Evolutionary conservation across 2,329 filamentous ascomycete species (phyloP), one percentile per base, ranked within the genome.

Genomic region (Didymella exigua): DNA sequence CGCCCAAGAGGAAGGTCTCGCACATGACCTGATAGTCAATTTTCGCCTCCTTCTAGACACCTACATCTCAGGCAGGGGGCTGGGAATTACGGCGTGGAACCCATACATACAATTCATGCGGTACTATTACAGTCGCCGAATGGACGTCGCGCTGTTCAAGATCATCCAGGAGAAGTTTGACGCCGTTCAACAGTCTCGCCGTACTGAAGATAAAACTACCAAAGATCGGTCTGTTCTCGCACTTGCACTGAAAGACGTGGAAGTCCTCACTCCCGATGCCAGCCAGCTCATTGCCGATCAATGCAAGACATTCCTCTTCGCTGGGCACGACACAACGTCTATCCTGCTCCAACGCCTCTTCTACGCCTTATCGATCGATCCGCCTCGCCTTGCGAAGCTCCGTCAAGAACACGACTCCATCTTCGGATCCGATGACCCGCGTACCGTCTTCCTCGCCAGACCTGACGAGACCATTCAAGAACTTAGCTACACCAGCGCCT

Each of bases 401-500:
- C 70, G 76, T 19, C 67, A 73, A 2, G 84, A 87, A 63, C 81
- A 83, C 60, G 79, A 84, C 56, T 68, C 75, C 1, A 70, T 86
- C n/a, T 79, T 85, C 36, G 82, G 82, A 5, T 40, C 75, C 0
- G 71, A 78, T 26, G 66, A 73, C 13, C 74, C 77, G 0, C 74
- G 72, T n/a, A 63, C 70, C 1, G 66, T 73, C 5, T 73, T 85
- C 41, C 67, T 73, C 27, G 61, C 74, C 2, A 73, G 78, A 27
- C 78, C 81, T 0, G 71, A 77, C 19, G 71, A 82, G 2, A 76
- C 84, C 16, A 81, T 82, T 66, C 75, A 78, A 56, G 59, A 58
- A 9, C 75, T 86, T 23, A 73, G 77, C 0, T 85, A 84, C 65
- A 83, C 82, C 4, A 72, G 74, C 5, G 83, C 82, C 5, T 77